phyloP scores from a whole-genome alignment of 2,329 filamentous ascomycete genomes.

The Aspergillus sp. region DNA sequence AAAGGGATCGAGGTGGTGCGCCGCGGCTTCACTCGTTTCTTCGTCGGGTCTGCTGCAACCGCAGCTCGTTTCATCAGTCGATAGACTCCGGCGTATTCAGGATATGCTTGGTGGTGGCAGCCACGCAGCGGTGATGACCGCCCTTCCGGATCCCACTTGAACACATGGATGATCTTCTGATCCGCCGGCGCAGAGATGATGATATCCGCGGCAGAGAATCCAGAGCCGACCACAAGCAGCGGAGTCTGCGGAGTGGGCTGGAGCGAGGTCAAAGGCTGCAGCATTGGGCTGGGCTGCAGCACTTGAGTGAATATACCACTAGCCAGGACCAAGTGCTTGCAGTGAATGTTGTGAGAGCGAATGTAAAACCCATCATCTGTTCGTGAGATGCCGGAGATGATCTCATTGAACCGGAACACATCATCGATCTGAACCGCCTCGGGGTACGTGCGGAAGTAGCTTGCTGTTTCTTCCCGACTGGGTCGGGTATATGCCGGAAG shows the following conservation, averaged over 20 bases:
- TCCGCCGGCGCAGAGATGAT: constrained; percentile 56
- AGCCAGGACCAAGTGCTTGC: constrained; percentile 59
- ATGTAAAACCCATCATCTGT: constrained; percentile 52
- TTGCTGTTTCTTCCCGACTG: constrained; percentile 55
- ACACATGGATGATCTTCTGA: constrained; percentile 61
- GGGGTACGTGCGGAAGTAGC: constrained; percentile 59
- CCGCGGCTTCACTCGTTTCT: constrained; percentile 29
- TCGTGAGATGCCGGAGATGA: constrained; percentile 48
- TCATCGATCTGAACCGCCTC: constrained; percentile 54
- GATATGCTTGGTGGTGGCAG: constrained; percentile 63
- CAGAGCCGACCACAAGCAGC: constrained; percentile 60
- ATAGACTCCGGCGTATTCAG: constrained; percentile 63
- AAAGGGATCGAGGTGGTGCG: constrained; percentile 48
- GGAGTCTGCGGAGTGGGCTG: constrained; percentile 36
- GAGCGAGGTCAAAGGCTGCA: constrained; percentile 48
- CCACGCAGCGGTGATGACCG: constrained; percentile 59
- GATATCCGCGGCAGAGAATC: constrained; percentile 63
- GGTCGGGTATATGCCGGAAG: constrained; percentile 58
- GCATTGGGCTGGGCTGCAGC: constrained; percentile 53
- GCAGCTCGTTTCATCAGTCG: constrained; percentile 60
- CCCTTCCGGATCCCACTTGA: constrained; percentile 59
- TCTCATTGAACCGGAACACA: constrained; percentile 47
- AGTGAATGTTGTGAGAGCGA: constrained; percentile 54
- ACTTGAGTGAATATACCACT: constrained; percentile 61
- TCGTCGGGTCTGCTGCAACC: constrained; percentile 21